Evolutionary conservation across 2,329 filamentous ascomycete genomes (phyloP), one percentile per base, ranked within the genome.

Genomic region (Ophiostoma pallidulum): DNA sequence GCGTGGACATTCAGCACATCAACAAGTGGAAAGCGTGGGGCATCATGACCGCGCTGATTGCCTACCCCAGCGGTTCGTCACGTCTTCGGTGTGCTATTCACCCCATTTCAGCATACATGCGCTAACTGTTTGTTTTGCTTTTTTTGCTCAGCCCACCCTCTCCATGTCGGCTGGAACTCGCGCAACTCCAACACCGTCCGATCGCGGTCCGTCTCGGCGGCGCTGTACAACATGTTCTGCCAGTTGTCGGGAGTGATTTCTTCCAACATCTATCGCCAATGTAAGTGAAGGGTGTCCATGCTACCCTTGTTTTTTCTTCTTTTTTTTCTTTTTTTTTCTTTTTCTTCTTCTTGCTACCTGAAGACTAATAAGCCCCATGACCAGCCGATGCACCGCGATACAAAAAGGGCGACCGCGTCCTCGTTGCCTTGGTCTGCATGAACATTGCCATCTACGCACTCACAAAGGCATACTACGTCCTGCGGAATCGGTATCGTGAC

Each of bases 171-270:
- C 0, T 76, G 76, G 66, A 73, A 68, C 3, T 77, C 73, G 4
- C 70, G 72, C 48, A 82, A 82, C 54, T 71, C 75, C 1, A 77
- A 78, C 48, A 73, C 71, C 18, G 78, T 82, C 4, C 68, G 77
- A 19, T 77, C 76, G 2, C 63, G 78, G 5, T 73, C 77, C 5
- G 74, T 82, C 3, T 74, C 75, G 0, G 72, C 75, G 0, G 77
- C 75, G 0, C 55, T 79, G 8, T 82, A 81, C 59, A 81, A 43
- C 19, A 35, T 43, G 28, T n/a, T 40, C 5, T 14, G 20, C 37
- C 20, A 40, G 20, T 5, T 28, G 12, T 14, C 12, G 5, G 20
- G 20, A 4, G 22, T 40, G 20, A 28, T 40, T 7, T 28, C 20
- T 12, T 40, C 37, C 12, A 40, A 40, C 37, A 40, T 40, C 22